phyloP scores from a whole-genome alignment of 352 stramenopile species.

The Globisporangium emineosum region DNA sequence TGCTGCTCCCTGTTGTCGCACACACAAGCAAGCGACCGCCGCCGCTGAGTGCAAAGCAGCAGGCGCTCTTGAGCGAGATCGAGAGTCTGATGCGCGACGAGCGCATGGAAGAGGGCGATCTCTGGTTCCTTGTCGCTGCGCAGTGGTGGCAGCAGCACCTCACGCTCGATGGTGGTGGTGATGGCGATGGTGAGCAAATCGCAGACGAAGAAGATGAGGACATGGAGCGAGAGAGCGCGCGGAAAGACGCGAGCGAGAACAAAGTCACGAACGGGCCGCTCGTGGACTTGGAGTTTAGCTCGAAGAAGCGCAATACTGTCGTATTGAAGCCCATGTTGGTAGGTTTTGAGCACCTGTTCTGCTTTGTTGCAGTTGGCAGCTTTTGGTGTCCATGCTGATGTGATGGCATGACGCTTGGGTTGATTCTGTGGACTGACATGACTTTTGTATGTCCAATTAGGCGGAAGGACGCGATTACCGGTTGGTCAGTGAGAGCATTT shows the following conservation, averaged over 20 bases:
- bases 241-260: background rate
- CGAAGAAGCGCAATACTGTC: constrained; percentile 31
- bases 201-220: constrained; percentile 17
- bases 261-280: constrained; percentile 37
- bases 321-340: constrained; percentile 64
- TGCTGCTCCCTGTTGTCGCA: background rate
- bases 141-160: constrained; percentile 55
- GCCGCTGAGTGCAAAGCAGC: constrained; percentile 2
- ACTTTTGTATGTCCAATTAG: constrained; percentile 16
- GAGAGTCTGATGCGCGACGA: constrained; percentile 26
- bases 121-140: constrained; percentile 59
- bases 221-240: constrained; percentile 14
- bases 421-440: constrained; percentile 7
- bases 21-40: background rate
- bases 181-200: constrained; percentile 5
- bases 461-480: constrained; percentile 63
- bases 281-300: constrained; percentile 48
- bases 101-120: constrained; percentile 42
- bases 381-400: background rate
- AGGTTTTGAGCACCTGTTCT: constrained; percentile 10
- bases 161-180: constrained; percentile 12
- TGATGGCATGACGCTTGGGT: background rate
- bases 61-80: constrained; percentile 19
- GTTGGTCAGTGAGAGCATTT: constrained; percentile 67
- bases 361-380: background rate